These are phyloP conservation scores for Beauveria australis DNA, from an alignment of 2,329 filamentous ascomycete species.

Conservation along the genomic window DNA sequence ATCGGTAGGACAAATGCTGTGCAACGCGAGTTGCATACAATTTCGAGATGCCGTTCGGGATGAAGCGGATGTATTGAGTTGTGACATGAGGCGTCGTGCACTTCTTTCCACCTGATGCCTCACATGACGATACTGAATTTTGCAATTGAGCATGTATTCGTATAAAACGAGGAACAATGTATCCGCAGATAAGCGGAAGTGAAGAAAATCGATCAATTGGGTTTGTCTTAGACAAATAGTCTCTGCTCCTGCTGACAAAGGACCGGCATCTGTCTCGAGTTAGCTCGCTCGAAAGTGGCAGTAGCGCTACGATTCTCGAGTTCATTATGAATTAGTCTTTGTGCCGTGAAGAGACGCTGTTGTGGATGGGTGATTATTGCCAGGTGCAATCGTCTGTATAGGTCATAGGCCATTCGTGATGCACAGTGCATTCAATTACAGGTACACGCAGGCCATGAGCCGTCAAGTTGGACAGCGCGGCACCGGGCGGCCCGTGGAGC, in stretches of 20 bases:
- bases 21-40: not conserved
- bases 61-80: not conserved
- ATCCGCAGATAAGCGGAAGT: not conserved
- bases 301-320: not conserved
- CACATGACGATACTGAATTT: not conserved
- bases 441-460: not conserved
- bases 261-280: not conserved
- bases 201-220: not conserved
- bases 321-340: not conserved
- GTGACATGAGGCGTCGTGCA: not conserved
- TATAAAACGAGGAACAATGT: not conserved
- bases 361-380: not conserved
- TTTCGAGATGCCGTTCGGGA: not conserved
- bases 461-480: conserved; percentile 3
- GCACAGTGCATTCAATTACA: not conserved
- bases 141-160: not conserved
- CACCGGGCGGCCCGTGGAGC: not conserved
- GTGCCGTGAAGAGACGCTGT: not conserved
- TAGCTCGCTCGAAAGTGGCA: not conserved
- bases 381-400: not conserved
- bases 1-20: not conserved
- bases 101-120: not conserved
- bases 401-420: not conserved
- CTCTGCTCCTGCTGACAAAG: not conserved
- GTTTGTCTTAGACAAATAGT: not conserved